These are phyloP conservation scores for Neohortaea acidophila DNA, from an alignment of 495 filamentous ascomycete species.

Conservation along the genomic window DNA sequence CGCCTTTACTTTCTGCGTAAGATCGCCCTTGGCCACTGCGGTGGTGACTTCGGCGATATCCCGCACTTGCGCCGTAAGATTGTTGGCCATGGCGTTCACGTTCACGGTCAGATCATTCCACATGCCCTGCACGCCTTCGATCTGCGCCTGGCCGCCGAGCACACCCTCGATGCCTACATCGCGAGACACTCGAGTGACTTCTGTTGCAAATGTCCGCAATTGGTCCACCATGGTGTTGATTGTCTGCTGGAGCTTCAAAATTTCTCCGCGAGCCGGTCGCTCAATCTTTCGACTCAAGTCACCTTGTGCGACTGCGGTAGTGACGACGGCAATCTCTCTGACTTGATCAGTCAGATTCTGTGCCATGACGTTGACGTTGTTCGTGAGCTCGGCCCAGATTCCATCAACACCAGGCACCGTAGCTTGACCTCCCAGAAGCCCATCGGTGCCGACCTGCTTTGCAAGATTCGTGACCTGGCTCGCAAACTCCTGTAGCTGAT, in stretches of 20 bases:
- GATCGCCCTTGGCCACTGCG: conserved; percentile 86
- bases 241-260: conserved; percentile 88
- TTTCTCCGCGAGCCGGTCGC: conserved; percentile 86
- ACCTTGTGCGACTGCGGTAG: conserved; percentile 89
- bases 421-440: conserved; percentile 90
- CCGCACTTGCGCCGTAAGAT: conserved; percentile 91
- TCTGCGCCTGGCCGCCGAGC: conserved; percentile 89
- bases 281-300: conserved; percentile 95
- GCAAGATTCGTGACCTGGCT: conserved; percentile 94
- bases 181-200: conserved; percentile 89
- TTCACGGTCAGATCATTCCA: conserved; percentile 98
- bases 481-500: conserved; percentile 93
- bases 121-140: conserved; percentile 69
- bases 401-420: conserved; percentile 89
- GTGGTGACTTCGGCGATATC: conserved; percentile 99
- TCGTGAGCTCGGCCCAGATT: conserved; percentile 94
- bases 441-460: conserved; percentile 93
- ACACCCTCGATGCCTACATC: conserved; percentile 97
- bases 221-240: conserved; percentile 99
- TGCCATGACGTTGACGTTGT: conserved; percentile 98
- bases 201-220: conserved; percentile 87
- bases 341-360: conserved; percentile 73
- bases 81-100: conserved; percentile 97
- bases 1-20: conserved; percentile 93
- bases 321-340: conserved; percentile 92